Evolutionary conservation across 2,329 filamentous ascomycete genomes (phyloP).

Genomic region (Cladosporium cucumerinum): DNA sequence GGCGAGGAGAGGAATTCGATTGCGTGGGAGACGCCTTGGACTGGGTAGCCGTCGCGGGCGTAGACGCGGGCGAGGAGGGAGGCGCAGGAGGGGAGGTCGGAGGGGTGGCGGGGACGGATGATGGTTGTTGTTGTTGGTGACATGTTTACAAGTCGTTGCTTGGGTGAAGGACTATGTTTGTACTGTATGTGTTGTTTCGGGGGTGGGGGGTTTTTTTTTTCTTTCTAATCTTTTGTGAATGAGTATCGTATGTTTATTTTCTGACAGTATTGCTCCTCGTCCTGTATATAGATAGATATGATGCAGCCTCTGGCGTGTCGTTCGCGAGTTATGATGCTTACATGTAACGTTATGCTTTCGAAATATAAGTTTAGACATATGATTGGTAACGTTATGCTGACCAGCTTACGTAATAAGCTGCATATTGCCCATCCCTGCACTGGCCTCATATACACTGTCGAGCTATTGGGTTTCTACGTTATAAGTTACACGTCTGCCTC

Average conservation of each 20-base stretch:
- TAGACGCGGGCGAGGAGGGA: conserved; percentile 25
- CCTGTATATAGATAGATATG: not conserved
- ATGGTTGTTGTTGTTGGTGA: not conserved
- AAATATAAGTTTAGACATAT: not conserved
- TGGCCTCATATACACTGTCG: not conserved
- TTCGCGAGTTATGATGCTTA: not conserved
- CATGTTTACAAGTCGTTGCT: not conserved
- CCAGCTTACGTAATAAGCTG: not conserved
- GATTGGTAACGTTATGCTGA: not conserved
- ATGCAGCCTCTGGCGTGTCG: not conserved
- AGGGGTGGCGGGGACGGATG: conserved; percentile 8
- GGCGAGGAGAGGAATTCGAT: conserved; percentile 15
- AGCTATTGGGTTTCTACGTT: not conserved
- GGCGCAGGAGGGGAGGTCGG: conserved; percentile 25
- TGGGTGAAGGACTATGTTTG: not conserved
- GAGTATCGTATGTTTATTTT: not conserved
- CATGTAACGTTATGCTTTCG: not conserved
- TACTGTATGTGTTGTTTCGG: not conserved
- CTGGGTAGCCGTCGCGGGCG: conserved; percentile 26
- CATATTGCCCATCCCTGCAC: not conserved
- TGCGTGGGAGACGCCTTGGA: conserved; percentile 25
- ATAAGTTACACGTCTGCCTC: not conserved
- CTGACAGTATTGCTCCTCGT: not conserved
- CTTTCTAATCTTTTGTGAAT: no score
- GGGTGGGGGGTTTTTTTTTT: not conserved